Evolutionary conservation across 2,329 filamentous ascomycete genomes (phyloP).

Genomic region (Exophiala sp.): DNA sequence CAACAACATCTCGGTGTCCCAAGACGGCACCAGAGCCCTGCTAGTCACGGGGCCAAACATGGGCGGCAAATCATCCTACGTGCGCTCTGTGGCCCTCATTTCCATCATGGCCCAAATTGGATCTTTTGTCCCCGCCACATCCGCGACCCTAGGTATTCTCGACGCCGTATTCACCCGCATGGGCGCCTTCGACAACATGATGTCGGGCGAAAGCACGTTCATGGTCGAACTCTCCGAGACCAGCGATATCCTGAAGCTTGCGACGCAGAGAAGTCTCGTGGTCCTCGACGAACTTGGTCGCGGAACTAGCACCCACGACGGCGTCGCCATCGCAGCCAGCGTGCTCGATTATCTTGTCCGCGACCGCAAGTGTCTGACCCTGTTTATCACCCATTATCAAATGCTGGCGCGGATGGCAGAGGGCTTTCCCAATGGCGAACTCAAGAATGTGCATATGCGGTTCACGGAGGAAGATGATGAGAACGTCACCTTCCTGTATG

Average conservation of each 20-base stretch:
- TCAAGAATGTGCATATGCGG: constrained; percentile 90
- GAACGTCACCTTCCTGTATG: constrained; percentile 90
- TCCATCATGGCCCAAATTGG: constrained; percentile 92
- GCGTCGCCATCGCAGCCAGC: constrained; percentile 88
- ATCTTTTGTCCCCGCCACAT: constrained; percentile 79
- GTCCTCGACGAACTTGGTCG: constrained; percentile 92
- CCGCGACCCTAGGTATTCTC: constrained; percentile 68
- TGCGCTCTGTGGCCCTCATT: constrained; percentile 84
- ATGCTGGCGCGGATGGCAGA: constrained; percentile 68
- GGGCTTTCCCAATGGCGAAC: constrained; percentile 56
- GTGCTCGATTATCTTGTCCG: constrained; percentile 79
- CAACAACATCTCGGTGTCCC: constrained; percentile 71
- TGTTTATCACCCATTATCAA: constrained; percentile 99
- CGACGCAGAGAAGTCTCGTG: constrained; percentile 75
- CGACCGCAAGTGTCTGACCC: constrained; percentile 67
- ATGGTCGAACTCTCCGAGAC: constrained; percentile 98
- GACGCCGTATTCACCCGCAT: constrained; percentile 94
- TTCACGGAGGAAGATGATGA: constrained; percentile 65
- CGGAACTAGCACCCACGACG: constrained; percentile 91
- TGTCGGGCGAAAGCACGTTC: constrained; percentile 90
- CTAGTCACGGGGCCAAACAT: constrained; percentile 97
- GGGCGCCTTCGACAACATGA: constrained; percentile 93
- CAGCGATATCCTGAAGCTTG: constrained; percentile 79
- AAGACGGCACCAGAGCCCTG: constrained; percentile 62
- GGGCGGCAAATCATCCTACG: constrained; percentile 98